A percentile compares a stretch with the other conserved stretches of the same genome.
Evolutionary conservation across 495 filamentous ascomycete genomes (phyloP).

Genomic region (Bacidia gigantensis): DNA sequence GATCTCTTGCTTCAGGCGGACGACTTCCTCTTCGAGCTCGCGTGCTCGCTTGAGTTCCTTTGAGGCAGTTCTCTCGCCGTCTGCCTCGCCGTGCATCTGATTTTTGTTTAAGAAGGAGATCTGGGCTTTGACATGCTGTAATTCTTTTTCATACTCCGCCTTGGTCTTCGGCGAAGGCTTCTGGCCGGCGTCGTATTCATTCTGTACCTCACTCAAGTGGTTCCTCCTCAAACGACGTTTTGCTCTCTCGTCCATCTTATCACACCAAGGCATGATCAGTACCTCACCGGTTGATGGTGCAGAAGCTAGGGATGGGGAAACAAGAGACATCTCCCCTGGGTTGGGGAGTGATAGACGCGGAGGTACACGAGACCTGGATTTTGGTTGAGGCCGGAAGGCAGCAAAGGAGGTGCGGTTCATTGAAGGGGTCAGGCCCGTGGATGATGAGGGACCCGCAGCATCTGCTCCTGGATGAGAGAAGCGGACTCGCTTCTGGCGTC

Average conservation of each 20-base stretch:
- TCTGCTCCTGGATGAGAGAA: slow-evolving; percentile 57
- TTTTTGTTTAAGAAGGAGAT: slow-evolving; percentile 29
- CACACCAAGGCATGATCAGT: slow-evolving; percentile 55
- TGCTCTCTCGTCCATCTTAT: slow-evolving; percentile 55
- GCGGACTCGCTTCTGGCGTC: slow-evolving; percentile 48
- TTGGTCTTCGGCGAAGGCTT: slow-evolving; percentile 21
- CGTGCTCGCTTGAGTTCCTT: slow-evolving; percentile 22
- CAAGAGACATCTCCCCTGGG: slow-evolving; percentile 16
- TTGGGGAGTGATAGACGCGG: slow-evolving; percentile 21
- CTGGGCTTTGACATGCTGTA: slow-evolving; percentile 39
- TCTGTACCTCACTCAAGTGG: slow-evolving; percentile 64
- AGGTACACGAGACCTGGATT: slow-evolving; percentile 5
- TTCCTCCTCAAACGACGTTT: slow-evolving; percentile 56
- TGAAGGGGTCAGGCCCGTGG: slow-evolving; percentile 58
- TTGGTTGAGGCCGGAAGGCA: slow-evolving; percentile 23
- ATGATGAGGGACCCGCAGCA: slow-evolving; percentile 16
- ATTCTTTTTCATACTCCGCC: slow-evolving; percentile 35
- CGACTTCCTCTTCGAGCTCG: slow-evolving; percentile 26
- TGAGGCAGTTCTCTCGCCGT: background rate
- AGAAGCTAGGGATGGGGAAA: slow-evolving; percentile 14
- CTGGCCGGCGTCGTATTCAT: slow-evolving; percentile 46
- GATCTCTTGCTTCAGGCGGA: slow-evolving; percentile 13
- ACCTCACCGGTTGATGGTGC: slow-evolving; percentile 25
- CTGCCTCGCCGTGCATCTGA: slow-evolving; percentile 17
- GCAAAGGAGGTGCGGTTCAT: slow-evolving; percentile 43